Evolutionary conservation across 169 alveolate species (phyloP).

Genomic region (Miamiensis avidus): DNA sequence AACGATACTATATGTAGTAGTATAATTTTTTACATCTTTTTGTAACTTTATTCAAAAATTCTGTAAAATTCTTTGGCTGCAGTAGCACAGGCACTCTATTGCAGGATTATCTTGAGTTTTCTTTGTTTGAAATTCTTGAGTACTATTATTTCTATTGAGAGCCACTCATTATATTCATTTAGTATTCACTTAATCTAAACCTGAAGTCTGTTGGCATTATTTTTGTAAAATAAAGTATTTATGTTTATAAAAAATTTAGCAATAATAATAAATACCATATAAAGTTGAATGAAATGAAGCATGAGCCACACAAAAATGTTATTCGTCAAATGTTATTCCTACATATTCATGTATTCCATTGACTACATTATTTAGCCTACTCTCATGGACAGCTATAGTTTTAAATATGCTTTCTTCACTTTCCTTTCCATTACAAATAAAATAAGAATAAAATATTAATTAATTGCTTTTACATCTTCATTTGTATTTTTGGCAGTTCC

Average conservation of each 20-base stretch:
- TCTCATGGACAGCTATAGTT: not conserved
- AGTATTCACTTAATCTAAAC: conserved; percentile 23
- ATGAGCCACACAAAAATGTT: conserved; percentile 19
- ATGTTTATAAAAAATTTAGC: not conserved
- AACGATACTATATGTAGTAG: too few species aligned
- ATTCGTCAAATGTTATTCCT: not conserved
- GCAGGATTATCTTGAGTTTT: not conserved
- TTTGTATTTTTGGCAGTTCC: conserved; percentile 3
- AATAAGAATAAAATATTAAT: conserved; percentile 2
- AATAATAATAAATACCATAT: not conserved
- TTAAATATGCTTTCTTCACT: conserved; percentile 2
- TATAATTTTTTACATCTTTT: conserved; percentile 4
- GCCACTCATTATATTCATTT: conserved; percentile 10
- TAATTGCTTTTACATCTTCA: not conserved
- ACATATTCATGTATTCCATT: conserved; percentile 31
- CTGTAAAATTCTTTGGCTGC: conserved; percentile 11
- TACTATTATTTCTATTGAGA: not conserved
- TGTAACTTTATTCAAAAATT: conserved; percentile 15
- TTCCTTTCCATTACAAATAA: not conserved
- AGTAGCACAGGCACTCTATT: not conserved
- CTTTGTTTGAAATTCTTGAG: not conserved
- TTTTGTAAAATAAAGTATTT: not conserved
- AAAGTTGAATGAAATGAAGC: conserved; percentile 19
- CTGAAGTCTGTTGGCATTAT: conserved; percentile 7
- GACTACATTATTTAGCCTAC: not conserved